Conservation (phyloP, 495 filamentous ascomycete genomes). For the Aspergillus sclerotioniger region DNA sequence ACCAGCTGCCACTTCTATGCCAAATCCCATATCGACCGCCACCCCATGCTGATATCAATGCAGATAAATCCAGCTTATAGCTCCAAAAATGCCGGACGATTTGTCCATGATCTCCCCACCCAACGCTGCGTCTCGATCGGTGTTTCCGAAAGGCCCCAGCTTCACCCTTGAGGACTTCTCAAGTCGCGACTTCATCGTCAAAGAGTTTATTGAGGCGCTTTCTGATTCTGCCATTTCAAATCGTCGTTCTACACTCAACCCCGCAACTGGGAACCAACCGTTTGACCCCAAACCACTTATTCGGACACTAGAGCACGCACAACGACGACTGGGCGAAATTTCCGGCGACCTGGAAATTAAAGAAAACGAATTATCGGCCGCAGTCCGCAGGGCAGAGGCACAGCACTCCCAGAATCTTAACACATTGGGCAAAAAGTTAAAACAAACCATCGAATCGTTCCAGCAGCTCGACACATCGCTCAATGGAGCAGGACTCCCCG, state of each 20-base stretch:
- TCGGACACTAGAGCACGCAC: slow-evolving; percentile 86
- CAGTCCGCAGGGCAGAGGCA: slow-evolving; percentile 85
- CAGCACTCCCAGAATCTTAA: slow-evolving; percentile 89
- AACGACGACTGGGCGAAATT: slow-evolving; percentile 73
- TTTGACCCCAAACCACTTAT: slow-evolving; percentile 99
- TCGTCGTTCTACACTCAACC: slow-evolving; percentile 60
- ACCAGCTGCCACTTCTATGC: neutral
- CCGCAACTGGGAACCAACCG: slow-evolving; percentile 58
- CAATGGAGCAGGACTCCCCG: slow-evolving; percentile 46
- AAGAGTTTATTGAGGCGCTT: slow-evolving; percentile 92
- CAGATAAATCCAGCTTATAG: neutral
- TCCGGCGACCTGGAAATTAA: slow-evolving; percentile 80
- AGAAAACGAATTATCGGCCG: slow-evolving; percentile 86
- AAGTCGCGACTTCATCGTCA: slow-evolving; percentile 85
- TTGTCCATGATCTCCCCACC: slow-evolving; percentile 35
- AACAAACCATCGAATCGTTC: slow-evolving; percentile 86
- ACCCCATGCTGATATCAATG: slow-evolving; percentile 6
- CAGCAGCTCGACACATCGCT: slow-evolving; percentile 81
- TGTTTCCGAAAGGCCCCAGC: slow-evolving; percentile 74
- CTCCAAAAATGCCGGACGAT: slow-evolving; percentile 40
- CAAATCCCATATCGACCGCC: neutral
- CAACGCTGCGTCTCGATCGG: slow-evolving; percentile 49
- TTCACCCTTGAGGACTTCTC: slow-evolving; percentile 90
- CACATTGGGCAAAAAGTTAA: slow-evolving; percentile 79
- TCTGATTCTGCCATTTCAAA: slow-evolving; percentile 79